Evolutionary conservation across 2,329 filamentous ascomycete genomes (phyloP), one percentile per base, ranked within the genome.

Genomic region (Fusarium albidum): DNA sequence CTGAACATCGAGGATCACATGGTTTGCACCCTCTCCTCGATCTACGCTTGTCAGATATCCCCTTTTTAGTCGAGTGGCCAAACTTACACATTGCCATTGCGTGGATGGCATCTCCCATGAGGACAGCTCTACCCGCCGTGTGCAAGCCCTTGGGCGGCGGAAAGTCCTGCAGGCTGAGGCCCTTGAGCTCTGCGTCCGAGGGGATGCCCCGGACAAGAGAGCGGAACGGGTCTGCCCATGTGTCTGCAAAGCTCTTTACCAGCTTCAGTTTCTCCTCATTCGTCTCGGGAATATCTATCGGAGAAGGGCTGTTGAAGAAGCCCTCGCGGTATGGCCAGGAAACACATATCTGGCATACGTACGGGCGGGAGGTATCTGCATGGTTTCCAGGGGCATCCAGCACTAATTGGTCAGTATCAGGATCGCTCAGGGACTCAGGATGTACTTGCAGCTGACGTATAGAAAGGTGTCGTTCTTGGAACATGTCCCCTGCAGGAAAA

Each of bases 71-170:
- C n/a, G 9, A 12, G 3, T 5, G 12, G 8, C 5, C 4, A 4
- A 12, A 68, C 80, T 68, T 75, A 85, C 81, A 85, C 82, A 85
- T 85, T 0, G 79, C 78, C 82, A 85, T 85, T 0, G 79, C 75
- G 65, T 86, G 82, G 4, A 83, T 73, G 0, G 82, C 78, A 65
- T 86, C 83, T 1, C 83, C 82, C 51, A 82, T 73, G 2, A 85
- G 58, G 0, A 79, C 74, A 0, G 75, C 77, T 3, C 73, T 71
- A 0, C 78, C 78, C 7, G 66, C 69, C 1, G 72, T 69, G 37
- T 72, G 75, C 6, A 75, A 49, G 2, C 66, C 69, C 4, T 58
- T 63, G 1, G 72, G 69, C 2, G 78, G 79, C 2, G 75, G 68
- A 70, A 79, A 81, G 64, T 85, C 82, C 26, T 78, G 74, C 5